Conservation (phyloP, 2,329 filamentous ascomycete genomes). For the Emydomyces testavorans region DNA sequence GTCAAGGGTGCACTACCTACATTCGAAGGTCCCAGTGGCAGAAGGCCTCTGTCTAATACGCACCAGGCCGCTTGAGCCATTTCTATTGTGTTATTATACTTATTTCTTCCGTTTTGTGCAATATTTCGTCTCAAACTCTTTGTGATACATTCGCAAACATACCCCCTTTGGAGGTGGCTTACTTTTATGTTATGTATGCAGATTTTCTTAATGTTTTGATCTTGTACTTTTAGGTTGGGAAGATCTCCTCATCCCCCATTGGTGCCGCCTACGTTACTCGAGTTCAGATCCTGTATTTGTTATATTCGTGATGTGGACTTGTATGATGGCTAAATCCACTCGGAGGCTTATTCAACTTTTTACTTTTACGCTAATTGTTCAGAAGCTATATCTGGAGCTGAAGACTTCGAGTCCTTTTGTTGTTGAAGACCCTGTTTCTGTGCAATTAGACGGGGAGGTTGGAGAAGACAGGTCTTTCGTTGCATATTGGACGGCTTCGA, state of each 20-base stretch:
- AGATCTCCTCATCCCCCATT: background rate
- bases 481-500: background rate
- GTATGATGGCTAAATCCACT: background rate
- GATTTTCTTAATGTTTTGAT: background rate
- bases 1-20: constrained; percentile 27
- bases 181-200: background rate
- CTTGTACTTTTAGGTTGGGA: background rate
- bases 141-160: background rate
- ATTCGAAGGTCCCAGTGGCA: constrained; percentile 12
- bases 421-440: background rate
- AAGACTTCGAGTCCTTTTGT: background rate
- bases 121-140: background rate
- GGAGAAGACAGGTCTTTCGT: background rate
- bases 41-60: constrained; percentile 5
- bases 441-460: background rate
- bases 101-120: background rate
- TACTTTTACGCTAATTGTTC: background rate
- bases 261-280: background rate
- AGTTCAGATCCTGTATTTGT: background rate
- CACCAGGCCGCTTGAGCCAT: constrained; percentile 7
- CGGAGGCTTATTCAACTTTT: background rate
- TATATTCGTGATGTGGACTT: background rate
- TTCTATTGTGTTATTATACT: background rate
- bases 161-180: background rate
- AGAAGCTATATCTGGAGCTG: background rate